These are phyloP conservation scores for Starmerella tilneyi DNA, from an alignment of 805 yeast species.

Conservation along the genomic window DNA sequence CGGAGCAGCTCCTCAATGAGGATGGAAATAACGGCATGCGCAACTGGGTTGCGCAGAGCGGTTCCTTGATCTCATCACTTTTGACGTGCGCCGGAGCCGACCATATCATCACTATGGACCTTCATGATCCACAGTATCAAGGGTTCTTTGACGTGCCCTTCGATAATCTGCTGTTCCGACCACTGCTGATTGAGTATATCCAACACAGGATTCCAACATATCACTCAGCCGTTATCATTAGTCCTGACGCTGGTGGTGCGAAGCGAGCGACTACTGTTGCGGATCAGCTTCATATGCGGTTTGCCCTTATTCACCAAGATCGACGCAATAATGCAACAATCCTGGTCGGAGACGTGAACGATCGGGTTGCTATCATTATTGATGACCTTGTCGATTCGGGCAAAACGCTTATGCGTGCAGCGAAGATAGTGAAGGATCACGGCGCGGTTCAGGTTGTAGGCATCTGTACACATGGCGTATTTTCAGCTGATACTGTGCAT, in stretches of 20 bases:
- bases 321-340: slow-evolving; percentile 55
- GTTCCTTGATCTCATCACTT: slow-evolving; percentile 80
- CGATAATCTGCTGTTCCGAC: slow-evolving; percentile 83
- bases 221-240: slow-evolving; percentile 77
- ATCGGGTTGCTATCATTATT: slow-evolving; percentile 74
- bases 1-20: slow-evolving; percentile 32
- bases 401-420: slow-evolving; percentile 83
- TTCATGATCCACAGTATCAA: slow-evolving; percentile 96
- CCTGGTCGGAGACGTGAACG: slow-evolving; percentile 91
- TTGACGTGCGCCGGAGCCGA: slow-evolving; percentile 91
- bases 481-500: slow-evolving; percentile 80
- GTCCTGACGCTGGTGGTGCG: slow-evolving; percentile 99
- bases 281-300: slow-evolving; percentile 74
- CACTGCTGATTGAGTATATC: slow-evolving; percentile 77
- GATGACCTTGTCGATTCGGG: slow-evolving; percentile 95
- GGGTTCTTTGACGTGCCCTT: slow-evolving; percentile 96
- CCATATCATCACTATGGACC: slow-evolving; percentile 92
- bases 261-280: slow-evolving; percentile 92
- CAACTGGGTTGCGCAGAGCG: slow-evolving; percentile 93
- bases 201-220: slow-evolving; percentile 65
- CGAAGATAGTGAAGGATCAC: slow-evolving; percentile 79
- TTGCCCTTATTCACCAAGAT: slow-evolving; percentile 94
- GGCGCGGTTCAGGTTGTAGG: slow-evolving; percentile 85
- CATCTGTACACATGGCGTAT: slow-evolving; percentile 82
- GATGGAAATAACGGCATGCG: slow-evolving; percentile 51